A percentile compares a stretch with the other conserved stretches of the same genome.
phyloP scores from a whole-genome alignment of 208 protist species.

The Angomonas deanei region DNA sequence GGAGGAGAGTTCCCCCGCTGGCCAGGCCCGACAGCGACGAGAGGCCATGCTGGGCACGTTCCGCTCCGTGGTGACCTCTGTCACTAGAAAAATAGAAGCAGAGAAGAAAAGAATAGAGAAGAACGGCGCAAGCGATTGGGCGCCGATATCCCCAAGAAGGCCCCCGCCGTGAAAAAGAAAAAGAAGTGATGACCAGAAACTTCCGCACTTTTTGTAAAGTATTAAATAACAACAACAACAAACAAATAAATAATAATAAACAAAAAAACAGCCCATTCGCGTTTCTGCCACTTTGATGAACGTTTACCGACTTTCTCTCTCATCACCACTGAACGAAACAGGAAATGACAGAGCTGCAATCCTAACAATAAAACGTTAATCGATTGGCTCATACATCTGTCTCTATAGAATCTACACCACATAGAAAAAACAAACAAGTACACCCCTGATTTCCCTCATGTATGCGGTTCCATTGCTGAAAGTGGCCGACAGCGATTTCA shows the following conservation, averaged over 20 bases:
- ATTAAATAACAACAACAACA: no score
- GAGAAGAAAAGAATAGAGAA: conserved; percentile 48
- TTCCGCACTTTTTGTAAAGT: background rate
- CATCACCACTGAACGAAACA: no score
- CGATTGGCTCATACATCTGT: no score
- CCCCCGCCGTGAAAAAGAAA: conserved; percentile 19
- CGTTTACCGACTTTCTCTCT: no score
- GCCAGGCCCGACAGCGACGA: background rate
- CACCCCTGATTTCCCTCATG: background rate
- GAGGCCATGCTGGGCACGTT: conserved; percentile 18
- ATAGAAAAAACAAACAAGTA: background rate
- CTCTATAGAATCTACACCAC: background rate
- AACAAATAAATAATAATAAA: no score
- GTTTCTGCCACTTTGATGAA: no score
- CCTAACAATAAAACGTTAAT: no score
- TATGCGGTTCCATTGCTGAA: background rate
- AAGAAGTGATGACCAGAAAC: background rate
- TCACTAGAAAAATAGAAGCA: conserved; percentile 39
- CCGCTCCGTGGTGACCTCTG: conserved; percentile 26
- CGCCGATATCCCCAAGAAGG: no score
- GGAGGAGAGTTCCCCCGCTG: background rate
- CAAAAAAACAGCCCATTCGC: no score
- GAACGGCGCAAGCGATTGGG: conserved; percentile 51
- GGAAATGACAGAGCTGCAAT: no score
- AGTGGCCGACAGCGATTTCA: conserved; percentile 27